Base-by-base conservation (phyloP, 2,329 filamentous ascomycete species). In the Aaosphaeria pasadenensis region DNA sequence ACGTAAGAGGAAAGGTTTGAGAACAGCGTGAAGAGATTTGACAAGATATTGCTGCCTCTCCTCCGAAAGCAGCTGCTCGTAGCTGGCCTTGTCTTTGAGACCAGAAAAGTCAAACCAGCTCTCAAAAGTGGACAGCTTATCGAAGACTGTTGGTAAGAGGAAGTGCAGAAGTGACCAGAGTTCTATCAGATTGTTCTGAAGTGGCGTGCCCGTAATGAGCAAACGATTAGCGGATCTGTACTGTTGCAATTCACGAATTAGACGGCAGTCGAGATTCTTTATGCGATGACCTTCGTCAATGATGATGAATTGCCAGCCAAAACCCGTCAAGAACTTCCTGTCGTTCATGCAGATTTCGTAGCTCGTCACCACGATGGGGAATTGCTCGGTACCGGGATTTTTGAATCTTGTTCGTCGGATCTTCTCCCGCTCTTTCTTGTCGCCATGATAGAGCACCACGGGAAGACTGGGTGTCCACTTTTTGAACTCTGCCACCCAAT, bases 31-130 rank as follows among this genome's bases (percentile, higher is more conserved):
- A 48, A 99, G 88, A 54, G 92, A 96, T 44, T 91, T 85, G 1
- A 95, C 86, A 1, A 94, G 73, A 44, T 87, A 88, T 52, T 87
- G 84, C 62, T 89, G 88, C 43, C 86, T 83, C 46, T 88, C 83
- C 59, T 95, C 88, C 4, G 86, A 85, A 5, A 95, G 80, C 44
- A 95, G 87, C 40, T 91, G 83, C 43, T 89, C 84, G 1, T 90
- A 87, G 0, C 84, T 85, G 33, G 87, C 80, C 55, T 91, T 89
- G 50, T 97, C 89, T 47, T 95, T 84, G 1, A 99, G 78, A 6
- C 91, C 91, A 0, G 89, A 94, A 60, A 99, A 99, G 67, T 99
- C 92, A 53, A 99, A 99, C 91, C 92, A 97, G 1, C 85, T 85
- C 63, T 96, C 89, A 49, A 99, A 99, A 0, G 89, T 90, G 42